Base-by-base conservation (phyloP, 2,329 filamentous ascomycete genomes). In the Pseudopyrenochaeta lycopersici region DNA sequence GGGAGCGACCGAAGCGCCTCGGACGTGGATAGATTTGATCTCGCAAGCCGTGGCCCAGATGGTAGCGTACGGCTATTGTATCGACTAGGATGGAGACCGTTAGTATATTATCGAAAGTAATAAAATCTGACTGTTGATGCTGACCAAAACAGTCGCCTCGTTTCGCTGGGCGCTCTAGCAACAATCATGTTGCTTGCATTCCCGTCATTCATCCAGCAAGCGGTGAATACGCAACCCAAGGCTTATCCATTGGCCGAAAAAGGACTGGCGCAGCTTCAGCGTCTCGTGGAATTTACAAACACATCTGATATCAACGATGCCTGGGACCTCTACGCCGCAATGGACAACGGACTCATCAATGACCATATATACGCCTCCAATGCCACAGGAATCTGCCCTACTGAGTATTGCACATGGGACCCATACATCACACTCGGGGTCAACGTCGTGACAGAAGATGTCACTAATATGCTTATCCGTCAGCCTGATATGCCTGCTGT, bases 11-110 rank as follows among this genome's bases (percentile, higher is more conserved):
- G 17, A 27, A 39, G 32, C 7, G 35, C 38, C 4, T 12, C 31
- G 4, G 57, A 57, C 35, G 7, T 60, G 10, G 54, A 57, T 36
- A 18, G 21, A 5, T 60, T 60, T 27, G 57, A 60, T 40, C 20
- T 7, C 12, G 57, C 57, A 17, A 52, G 46, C 21, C 50, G 54
- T 9, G 57, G 54, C 1, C 57, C 57, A 11, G 43, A 56, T 12
- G 54, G 57, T 2, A 55, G 50, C 29, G n/a, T 60, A 20, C 30
- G 10, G 21, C 27, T 60, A 2, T 40, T 60, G 4, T 54, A 42
- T 15, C 29, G 42, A 7, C 31, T 55, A 7, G 15, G 23, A 18
- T 29, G 36, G 36, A 29, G 44, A 29, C 47, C 23, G 48, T 45
- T 23, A 51, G 48, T 40, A 30, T n/a, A 18, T 31, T 21, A 4